Evolutionary conservation across 768 basidiomycete species (phyloP), one percentile per base, ranked within the genome.

Genomic region (Leccinum disarticulatum): DNA sequence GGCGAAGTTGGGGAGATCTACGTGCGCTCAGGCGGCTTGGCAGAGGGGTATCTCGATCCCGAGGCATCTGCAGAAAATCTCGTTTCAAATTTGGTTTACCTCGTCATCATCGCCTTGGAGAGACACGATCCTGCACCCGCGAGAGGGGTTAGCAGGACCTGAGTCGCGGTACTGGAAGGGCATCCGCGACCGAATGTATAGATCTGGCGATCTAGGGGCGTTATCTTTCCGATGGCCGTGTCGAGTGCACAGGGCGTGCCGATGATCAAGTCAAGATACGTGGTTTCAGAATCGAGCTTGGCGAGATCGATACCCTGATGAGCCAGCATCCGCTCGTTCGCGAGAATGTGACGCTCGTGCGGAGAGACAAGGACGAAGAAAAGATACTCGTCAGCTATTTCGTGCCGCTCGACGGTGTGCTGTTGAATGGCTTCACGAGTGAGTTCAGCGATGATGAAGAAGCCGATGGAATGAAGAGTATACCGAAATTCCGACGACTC

Each of bases 231-330:
- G 83, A 90, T 71, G 97, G 97, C 5, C 86, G 84, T 33, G 97
- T 99, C 11, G 97, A 99, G 73, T 98, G 97, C 71, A 95, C 92
- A 0, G 97, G 97, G 19, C 86, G 97, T 22, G 95, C 96, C 2
- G 97, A 99, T 71, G 96, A 98, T 70, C 97, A 99, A 71, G 93
- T 99, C 77, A 98, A 99, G 78, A 98, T 99, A 74, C 91, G 97
- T 56, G 97, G 97, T 2, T 99, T 99, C 87, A 83, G 97, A 27
- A 98, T 99, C 68, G 97, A 99, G 73, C 83, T 98, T 7, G 95
- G 95, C 15, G 97, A 99, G 74, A 97, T 99, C 64, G 97, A 99
- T 72, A 97, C 92, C 0, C 88, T 96, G 76, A 85, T 99, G 58
- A 91, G 90, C 66, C 88, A 95, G 68, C 95, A 98, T 71, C 90